Conservation (phyloP, 495 filamentous ascomycete genomes). For the Bacidia rubella region DNA sequence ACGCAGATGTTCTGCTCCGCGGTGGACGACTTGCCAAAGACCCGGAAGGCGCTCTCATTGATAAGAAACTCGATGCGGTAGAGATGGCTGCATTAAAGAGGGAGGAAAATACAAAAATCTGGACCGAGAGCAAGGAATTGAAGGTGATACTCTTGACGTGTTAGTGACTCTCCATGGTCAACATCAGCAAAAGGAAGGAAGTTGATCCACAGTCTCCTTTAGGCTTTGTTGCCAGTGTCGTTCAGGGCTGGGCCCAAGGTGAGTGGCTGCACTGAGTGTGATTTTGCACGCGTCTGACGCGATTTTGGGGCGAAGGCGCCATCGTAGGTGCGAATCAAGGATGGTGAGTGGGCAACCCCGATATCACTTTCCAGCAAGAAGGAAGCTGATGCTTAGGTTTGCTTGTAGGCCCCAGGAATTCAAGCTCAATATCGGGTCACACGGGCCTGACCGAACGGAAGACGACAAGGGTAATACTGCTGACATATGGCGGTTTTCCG, state of each 20-base stretch:
- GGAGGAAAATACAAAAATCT: conserved; percentile 13
- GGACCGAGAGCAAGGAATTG: conserved; percentile 12
- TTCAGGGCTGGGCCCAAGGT: conserved; percentile 15
- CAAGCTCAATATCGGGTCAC: no score
- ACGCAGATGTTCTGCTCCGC: conserved; percentile 7
- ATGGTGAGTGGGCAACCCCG: no score
- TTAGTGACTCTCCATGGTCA: no score
- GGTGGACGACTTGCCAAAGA: conserved; percentile 11
- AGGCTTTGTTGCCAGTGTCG: conserved; percentile 11
- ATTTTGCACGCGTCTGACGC: no score
- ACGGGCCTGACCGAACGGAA: neutral
- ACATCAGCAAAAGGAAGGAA: no score
- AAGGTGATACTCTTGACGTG: conserved; percentile 12
- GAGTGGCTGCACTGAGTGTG: no score
- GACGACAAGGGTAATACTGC: neutral
- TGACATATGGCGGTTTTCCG: conserved; percentile 13
- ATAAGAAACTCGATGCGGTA: conserved; percentile 6
- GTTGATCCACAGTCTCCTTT: no score
- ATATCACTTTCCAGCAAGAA: no score
- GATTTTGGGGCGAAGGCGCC: no score
- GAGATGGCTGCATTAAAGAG: conserved; percentile 11
- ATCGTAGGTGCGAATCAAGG: conserved; percentile 10
- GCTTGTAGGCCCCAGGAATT: no score
- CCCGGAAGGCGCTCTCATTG: conserved; percentile 7
- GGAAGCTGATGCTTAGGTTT: no score